Conservation (phyloP, 2,329 filamentous ascomycete genomes). For the Fusarium chuoi region DNA sequence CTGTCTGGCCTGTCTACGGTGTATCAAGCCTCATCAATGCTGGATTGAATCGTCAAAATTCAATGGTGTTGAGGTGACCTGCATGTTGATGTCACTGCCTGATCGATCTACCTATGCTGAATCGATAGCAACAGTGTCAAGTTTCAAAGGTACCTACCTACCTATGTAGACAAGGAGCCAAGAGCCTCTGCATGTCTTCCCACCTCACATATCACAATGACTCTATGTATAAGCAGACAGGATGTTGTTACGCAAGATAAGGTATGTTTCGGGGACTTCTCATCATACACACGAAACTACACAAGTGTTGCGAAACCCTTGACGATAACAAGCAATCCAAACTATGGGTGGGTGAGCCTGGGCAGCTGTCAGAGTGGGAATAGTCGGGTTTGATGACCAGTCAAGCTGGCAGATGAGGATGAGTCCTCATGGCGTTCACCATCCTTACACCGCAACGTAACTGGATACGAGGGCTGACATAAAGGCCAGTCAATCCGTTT, state of each 20-base stretch:
- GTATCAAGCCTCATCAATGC: neutral
- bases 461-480: neutral
- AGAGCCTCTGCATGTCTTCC: neutral
- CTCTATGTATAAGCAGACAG: neutral
- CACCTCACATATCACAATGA: neutral
- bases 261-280: neutral
- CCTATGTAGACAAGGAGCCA: neutral
- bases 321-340: neutral
- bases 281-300: neutral
- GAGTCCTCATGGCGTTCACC: neutral
- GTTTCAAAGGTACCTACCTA: neutral
- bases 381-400: conserved; percentile 34
- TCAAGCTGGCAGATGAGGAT: neutral
- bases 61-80: neutral
- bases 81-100: neutral
- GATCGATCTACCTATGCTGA: neutral
- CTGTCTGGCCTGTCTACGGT: neutral
- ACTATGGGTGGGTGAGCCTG: neutral
- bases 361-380: conserved; percentile 33
- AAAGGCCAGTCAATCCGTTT: neutral
- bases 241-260: neutral
- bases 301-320: neutral
- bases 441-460: conserved; percentile 30
- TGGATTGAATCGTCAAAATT: neutral
- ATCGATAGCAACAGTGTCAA: neutral